phyloP scores from a whole-genome alignment of 2,329 filamentous ascomycete species.

The Blastomyces parvus region DNA sequence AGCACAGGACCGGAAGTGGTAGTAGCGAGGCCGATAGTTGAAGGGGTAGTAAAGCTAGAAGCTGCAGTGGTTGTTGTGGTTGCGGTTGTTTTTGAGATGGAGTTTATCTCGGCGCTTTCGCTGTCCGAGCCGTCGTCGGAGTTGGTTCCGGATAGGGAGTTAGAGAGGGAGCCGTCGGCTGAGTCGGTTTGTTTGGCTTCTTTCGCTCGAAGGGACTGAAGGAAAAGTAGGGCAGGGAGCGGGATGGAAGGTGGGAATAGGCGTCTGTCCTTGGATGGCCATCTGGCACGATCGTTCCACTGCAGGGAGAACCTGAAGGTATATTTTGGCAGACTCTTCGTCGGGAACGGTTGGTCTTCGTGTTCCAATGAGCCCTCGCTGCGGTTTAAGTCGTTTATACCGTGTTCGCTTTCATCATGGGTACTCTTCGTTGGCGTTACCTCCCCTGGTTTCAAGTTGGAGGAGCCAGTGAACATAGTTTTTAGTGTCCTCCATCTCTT shows the following conservation, averaged over 20 bases:
- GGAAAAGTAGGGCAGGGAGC: slow-evolving; percentile 44
- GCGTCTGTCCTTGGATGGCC: slow-evolving; percentile 43
- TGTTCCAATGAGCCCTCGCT: neutral
- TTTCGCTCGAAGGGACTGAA: slow-evolving; percentile 32
- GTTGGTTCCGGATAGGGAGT: slow-evolving; percentile 15
- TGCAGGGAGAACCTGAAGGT: slow-evolving; percentile 62
- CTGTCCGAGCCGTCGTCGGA: slow-evolving; percentile 16
- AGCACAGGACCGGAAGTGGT: neutral
- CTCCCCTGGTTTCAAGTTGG: slow-evolving; percentile 37
- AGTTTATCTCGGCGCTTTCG: slow-evolving; percentile 14
- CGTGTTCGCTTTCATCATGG: slow-evolving; percentile 29
- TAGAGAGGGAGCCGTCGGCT: slow-evolving; percentile 14
- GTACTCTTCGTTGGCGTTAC: slow-evolving; percentile 31
- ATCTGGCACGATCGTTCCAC: slow-evolving; percentile 47
- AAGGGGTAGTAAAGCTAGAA: neutral
- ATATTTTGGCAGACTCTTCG: slow-evolving; percentile 43
- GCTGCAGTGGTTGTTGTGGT: neutral
- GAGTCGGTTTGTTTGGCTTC: slow-evolving; percentile 13
- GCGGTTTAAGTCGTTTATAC: neutral
- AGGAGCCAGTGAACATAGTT: slow-evolving; percentile 40
- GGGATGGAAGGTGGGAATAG: slow-evolving; percentile 50
- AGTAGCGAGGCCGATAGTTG: neutral
- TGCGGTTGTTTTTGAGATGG: slow-evolving; percentile 2
- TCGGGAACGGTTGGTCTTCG: neutral
- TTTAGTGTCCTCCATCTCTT: slow-evolving; percentile 46